Evolutionary conservation across 768 basidiomycete species (phyloP).

Genomic region (Kwoniella bestiolae): DNA sequence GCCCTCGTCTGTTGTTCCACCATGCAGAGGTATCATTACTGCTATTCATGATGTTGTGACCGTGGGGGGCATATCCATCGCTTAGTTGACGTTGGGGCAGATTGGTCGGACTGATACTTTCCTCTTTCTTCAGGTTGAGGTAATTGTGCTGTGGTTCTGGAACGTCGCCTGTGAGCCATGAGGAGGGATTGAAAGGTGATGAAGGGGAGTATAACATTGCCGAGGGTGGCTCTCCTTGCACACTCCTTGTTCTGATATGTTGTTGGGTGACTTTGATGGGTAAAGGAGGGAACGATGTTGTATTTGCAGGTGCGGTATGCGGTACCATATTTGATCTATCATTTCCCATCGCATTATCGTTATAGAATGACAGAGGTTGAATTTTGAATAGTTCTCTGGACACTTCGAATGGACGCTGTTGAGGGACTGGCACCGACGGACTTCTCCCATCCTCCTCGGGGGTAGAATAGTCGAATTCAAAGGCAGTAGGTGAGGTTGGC

Average conservation of each 20-base stretch:
- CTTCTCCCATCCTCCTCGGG: neutral
- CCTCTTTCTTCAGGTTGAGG: neutral
- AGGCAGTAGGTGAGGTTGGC: neutral
- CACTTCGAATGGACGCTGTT: neutral
- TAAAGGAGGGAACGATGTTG: conserved; percentile 22
- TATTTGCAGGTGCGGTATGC: conserved; percentile 27
- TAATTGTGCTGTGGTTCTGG: neutral
- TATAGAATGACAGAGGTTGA: neutral
- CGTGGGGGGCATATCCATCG: neutral
- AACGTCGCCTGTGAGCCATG: conserved; percentile 1
- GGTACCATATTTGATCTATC: neutral
- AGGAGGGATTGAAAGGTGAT: conserved; percentile 15
- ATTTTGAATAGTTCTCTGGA: neutral
- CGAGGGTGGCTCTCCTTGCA: conserved; percentile 46
- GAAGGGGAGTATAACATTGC: conserved; percentile 39
- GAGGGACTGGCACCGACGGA: neutral
- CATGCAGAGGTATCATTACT: neutral
- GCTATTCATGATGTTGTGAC: neutral
- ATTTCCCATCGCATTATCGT: neutral
- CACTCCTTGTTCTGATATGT: conserved; percentile 40
- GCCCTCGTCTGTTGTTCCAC: neutral
- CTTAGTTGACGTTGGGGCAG: neutral
- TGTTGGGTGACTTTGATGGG: conserved; percentile 32
- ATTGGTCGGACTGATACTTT: conserved; percentile 3
- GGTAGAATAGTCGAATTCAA: neutral